Conservation (phyloP, 78 protist species). For the Dictyostelium firmibasis region DNA sequence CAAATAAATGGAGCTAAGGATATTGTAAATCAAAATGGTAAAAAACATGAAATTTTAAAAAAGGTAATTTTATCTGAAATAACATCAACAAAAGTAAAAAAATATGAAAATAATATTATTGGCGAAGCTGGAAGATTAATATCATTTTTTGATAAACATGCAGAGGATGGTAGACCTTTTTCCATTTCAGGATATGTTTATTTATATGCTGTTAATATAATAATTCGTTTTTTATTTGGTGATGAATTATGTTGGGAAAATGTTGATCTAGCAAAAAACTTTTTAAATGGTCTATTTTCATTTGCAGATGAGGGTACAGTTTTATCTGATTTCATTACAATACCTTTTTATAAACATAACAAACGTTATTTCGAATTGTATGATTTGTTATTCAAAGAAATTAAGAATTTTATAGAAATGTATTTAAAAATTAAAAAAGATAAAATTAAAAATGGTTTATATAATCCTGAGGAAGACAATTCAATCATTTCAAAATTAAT, state of each 20-base stretch:
- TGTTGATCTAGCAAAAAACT: neutral
- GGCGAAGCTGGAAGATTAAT: neutral
- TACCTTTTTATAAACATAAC: neutral
- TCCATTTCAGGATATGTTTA: too few species aligned
- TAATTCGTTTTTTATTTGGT: neutral
- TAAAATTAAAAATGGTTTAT: neutral
- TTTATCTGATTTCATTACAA: neutral
- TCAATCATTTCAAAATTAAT: neutral
- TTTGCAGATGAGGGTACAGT: neutral
- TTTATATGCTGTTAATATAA: neutral
- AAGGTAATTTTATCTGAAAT: neutral
- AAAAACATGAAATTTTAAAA: neutral
- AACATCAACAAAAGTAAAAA: neutral
- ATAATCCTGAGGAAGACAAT: neutral
- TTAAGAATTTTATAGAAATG: neutral
- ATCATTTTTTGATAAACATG: neutral
- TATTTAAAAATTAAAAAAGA: neutral
- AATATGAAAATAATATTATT: neutral
- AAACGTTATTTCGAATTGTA: too few species aligned
- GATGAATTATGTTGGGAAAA: neutral
- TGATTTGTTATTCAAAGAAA: neutral
- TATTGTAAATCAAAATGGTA: conserved; percentile 13
- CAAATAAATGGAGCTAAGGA: neutral
- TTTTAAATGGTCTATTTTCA: neutral
- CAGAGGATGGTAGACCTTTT: neutral